Evolutionary conservation across 805 yeast genomes (phyloP).

Genomic region (Suhomyces canberraensis): DNA sequence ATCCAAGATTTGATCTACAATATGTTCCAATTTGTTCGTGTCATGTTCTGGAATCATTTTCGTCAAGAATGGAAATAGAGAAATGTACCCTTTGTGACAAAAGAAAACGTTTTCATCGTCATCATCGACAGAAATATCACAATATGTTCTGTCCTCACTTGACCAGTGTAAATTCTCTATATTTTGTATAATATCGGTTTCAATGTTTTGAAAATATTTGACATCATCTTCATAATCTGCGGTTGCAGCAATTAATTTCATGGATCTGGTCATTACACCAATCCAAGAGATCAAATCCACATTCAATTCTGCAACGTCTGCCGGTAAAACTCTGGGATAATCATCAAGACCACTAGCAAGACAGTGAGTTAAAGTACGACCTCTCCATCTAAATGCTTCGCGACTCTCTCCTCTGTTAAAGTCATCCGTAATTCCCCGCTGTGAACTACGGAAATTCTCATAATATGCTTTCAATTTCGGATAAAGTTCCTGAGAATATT

Average conservation of each 20-base stretch:
- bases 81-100: slow-evolving; percentile 89
- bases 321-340: slow-evolving; percentile 79
- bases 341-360: slow-evolving; percentile 94
- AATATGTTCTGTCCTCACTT: slow-evolving; percentile 59
- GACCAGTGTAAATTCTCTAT: slow-evolving; percentile 82
- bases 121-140: slow-evolving; percentile 79
- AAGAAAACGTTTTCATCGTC: slow-evolving; percentile 61
- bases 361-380: slow-evolving; percentile 81
- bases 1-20: slow-evolving; percentile 60
- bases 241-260: slow-evolving; percentile 66
- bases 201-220: slow-evolving; percentile 49
- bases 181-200: slow-evolving; percentile 56
- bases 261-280: slow-evolving; percentile 84
- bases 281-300: slow-evolving; percentile 92
- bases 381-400: slow-evolving; percentile 91
- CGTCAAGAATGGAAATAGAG: slow-evolving; percentile 80
- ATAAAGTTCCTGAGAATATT: slow-evolving; percentile 63
- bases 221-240: slow-evolving; percentile 61
- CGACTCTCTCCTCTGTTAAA: slow-evolving; percentile 52
- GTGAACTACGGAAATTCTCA: slow-evolving; percentile 81
- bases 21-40: slow-evolving; percentile 43
- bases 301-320: slow-evolving; percentile 85
- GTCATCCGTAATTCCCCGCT: slow-evolving; percentile 68
- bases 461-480: slow-evolving; percentile 76
- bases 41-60: slow-evolving; percentile 52